Conservation (phyloP, 140 eudicot genomes). For the Anethum foeniculum region DNA sequence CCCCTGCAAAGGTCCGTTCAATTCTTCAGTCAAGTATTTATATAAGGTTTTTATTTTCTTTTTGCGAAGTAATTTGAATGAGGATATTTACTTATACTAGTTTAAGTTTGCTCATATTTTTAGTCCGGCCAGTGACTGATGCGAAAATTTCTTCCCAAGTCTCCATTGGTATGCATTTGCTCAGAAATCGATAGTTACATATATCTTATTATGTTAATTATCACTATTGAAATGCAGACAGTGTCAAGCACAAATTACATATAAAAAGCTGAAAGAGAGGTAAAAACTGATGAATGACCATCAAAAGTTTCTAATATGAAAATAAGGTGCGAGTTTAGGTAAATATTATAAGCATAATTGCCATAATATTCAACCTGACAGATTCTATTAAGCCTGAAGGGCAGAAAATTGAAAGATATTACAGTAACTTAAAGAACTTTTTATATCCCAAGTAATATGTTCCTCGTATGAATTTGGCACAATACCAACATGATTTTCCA, state of each 20-base stretch:
- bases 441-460: neutral
- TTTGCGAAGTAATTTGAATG: no score
- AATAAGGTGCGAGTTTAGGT: no score
- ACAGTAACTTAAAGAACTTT: neutral
- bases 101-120: no score
- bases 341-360: no score
- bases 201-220: no score
- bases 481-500: neutral
- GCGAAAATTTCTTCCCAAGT: no score
- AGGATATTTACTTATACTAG: neutral
- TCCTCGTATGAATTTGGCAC: neutral
- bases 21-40: neutral
- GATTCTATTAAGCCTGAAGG: no score
- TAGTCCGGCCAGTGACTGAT: no score
- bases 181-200: no score
- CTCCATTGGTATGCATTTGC: no score
- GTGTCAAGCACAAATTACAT: neutral
- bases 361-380: no score
- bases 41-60: neutral
- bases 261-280: neutral
- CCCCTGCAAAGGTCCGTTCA: slow-evolving; percentile 55
- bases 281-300: neutral
- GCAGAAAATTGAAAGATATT: neutral
- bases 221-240: neutral
- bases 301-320: neutral